Base-by-base conservation (phyloP, 352 stramenopile genomes). In the Globisporangium polare region DNA sequence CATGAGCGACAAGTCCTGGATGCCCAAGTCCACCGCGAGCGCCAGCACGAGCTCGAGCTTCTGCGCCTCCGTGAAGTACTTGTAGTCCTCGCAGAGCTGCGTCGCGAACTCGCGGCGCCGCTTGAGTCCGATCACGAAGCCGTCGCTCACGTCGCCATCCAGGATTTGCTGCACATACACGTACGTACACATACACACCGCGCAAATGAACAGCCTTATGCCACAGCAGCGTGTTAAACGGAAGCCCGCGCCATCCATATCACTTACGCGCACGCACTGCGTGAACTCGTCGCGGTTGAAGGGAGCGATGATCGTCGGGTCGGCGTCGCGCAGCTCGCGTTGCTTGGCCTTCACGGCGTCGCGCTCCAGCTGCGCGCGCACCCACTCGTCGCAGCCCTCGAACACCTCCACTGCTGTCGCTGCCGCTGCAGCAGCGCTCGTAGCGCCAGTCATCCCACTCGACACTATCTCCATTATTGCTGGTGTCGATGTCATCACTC, bases 81-180 rank as follows among this genome's bases (percentile, higher is more conserved):
- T 78, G 70, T 93, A 95, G 53, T 90, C 77, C 20, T 81, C 69
- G 42, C 83, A 92, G 42, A 92, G 68, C 67, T 85, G 77, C 56
- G 83, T 64, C 39, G 83, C 86, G 47, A 95, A 90, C 61, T 93
- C 86, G 61, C 82, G 76, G 3, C 81, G 80, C 18, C 76, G 77
- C 71, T 95, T 95, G 53, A 93, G 73, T 3, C 80, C 79, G 50
- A 92, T 90, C 29, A 95, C 86, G 50, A 95, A 95, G 42, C 86
- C 86, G n/a, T 86, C 81, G 58, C 78, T 85, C 45, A 80, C 76
- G 18, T 92, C 80, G 7, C 72, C 77, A 45, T 85, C 79, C 35
- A 92, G 58, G 12, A 90, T 77, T 51, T 75, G 69, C 79, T 89
- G 8, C 10, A 27, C 39, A 60, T 26, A 41, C 12, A 57, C 26